Evolutionary conservation across 495 filamentous ascomycete genomes (phyloP), one percentile per base, ranked within the genome.

Genomic region (Penicillium bovifimosum): DNA sequence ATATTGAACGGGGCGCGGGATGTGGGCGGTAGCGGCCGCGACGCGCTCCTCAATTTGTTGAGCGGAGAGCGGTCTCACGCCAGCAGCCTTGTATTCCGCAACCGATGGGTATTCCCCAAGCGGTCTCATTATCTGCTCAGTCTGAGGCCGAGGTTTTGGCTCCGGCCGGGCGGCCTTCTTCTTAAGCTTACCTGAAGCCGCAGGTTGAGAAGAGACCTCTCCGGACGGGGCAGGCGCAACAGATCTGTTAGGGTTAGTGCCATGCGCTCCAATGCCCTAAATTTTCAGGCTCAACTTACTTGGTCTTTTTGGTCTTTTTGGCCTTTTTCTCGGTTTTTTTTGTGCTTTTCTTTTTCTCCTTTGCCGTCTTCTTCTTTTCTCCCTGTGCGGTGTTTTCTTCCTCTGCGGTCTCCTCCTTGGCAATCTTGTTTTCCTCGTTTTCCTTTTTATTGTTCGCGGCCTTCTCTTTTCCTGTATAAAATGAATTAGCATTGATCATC

Each of bases 81-180:
- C 60, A 13, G 48, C 62, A 39, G 47, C 52, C 31, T 57, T 56
- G 42, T 65, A 65, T 39, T 65, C 62, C 28, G 54, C 56, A n/a
- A 13, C 24, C 31, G 62, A 60, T 31, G 62, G 62, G 43, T 63
- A 65, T 41, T 63, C 39, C 24, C 62, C 62, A 18, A 65, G 58
- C 52, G 62, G 62, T 54, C 47, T 60, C 62, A 65, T 65, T 49
- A n/a, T n/a, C n/a, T n/a, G n/a, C n/a, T n/a, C n/a, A n/a, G 52
- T 61, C 14, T 16, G 34, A 40, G 41, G 39, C 26, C 13, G 20
- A 28, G 35, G 11, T n/a, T 36, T 56, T 41, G 50, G 41, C 47
- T 29, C 27, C 27, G 50, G 55, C 47, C 33, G 38, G 45, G 49
- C n/a, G n/a, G 49, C 46, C 50, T 56, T 49, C 50, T 60, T 49